Evolutionary conservation across 768 basidiomycete species (phyloP), one percentile per base, ranked within the genome.

Genomic region (Lepiota venenata): DNA sequence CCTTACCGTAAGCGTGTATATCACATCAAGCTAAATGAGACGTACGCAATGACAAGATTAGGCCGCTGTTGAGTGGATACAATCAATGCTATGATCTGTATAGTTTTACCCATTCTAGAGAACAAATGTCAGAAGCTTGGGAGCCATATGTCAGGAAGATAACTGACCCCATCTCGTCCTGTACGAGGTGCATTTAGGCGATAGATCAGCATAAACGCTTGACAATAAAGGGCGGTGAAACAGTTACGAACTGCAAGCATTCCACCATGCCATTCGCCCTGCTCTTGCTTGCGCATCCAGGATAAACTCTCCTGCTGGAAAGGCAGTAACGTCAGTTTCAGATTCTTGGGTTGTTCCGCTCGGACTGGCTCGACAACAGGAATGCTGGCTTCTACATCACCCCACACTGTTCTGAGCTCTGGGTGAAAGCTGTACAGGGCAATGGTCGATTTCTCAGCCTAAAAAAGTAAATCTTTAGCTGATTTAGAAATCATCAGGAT

Each of bases 221-320:
- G 18, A 5, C 25, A 11, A 3, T 14, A 32, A 10, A 55, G 35
- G 5, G 11, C 35, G 11, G 22, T 48, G 49, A 16, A 52, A 39
- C 37, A 44, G 58, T n/a, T 22, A 73, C 87, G 61, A 69, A 91
- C 91, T 16, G 94, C 93, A 50, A 98, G 76, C 83, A 98, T 87
- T 4, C 96, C 97, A 36, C 96, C 97, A 45, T 77, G 74, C 91
- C 95, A 98, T 2, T 83, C 70, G 6, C 89, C 80, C 50, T 85
- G 74, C 67, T 99, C 97, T 72, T 98, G 97, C 64, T 91, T 79
- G 60, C 83, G 81, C 93, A 99, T 96, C 97, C 97, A 99, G 63
- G 76, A 87, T 58, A 99, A 74, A 70, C 91, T 93, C 71, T 99
- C 97, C 49, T 82, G 83, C 68, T 99, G 97, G 80, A 98, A 99